Base-by-base conservation (phyloP, 768 basidiomycete genomes). In the Ephemerocybe angulata region DNA sequence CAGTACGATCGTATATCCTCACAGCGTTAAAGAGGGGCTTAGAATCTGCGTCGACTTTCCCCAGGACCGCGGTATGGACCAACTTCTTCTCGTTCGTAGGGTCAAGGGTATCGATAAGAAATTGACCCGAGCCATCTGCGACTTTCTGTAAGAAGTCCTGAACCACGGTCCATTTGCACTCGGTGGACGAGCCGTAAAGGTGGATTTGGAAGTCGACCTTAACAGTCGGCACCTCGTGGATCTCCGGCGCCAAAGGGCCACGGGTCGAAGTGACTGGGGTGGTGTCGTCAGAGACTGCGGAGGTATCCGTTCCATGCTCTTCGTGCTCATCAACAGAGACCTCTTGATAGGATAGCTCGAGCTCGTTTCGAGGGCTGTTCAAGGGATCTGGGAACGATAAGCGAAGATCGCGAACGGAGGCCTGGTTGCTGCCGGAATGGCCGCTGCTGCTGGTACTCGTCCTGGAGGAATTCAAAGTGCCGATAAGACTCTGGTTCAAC, bases 301-400 rank as follows among this genome's bases (percentile, higher is more conserved):
- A 53, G 42, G 60, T 59, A 41, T 54, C 37, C 10, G 53, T 46
- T 37, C 63, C 59, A 24, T 55, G 35, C 17, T 57, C 58, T 29
- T 67, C 54, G 33, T 60, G 59, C 41, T 63, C 63, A 57, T 49
- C 47, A 10, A 72, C 68, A 48, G 71, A 68, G 54, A 78, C 73
- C 31, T 81, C 76, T 58, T 84, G 81, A 64, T 80, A 84, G 30
- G 86, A 84, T 57, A 79, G 76, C 66, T 76, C 77, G 49, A 81
- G 72, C 54, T 87, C 82, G 69, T 83, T 79, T 58, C 76, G 78
- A 52, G 86, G 86, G 66, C 85, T 87, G 53, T 83, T 84, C 64
- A 91, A 78, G 56, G 89, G 89, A 71, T 92, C 89, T 35, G 89
- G 89, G 72, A 92, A 92, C 30, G 89, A 90, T 55, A 91, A 69